Percentiles rank a stretch among this genome's conserved stretches.
Conservation (phyloP, 768 basidiomycete species). For the Russula earlei region DNA sequence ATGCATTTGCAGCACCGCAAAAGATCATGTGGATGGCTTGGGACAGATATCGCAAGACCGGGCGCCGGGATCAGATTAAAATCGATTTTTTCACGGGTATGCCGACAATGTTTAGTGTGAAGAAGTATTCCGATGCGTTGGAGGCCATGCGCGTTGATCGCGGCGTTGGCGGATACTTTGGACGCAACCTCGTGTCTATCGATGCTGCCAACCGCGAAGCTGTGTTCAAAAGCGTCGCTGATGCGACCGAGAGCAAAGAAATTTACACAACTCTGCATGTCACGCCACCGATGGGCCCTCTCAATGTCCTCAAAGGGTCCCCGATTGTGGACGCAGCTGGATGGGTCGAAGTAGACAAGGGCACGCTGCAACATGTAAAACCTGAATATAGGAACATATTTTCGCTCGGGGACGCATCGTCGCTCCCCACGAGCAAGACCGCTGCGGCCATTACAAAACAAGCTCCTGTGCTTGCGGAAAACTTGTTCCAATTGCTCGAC, state of each 20-base stretch:
- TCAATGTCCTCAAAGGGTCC: slow-evolving; percentile 68
- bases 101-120: slow-evolving; percentile 95
- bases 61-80: slow-evolving; percentile 46
- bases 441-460: slow-evolving; percentile 90
- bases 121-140: slow-evolving; percentile 89
- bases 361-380: slow-evolving; percentile 76
- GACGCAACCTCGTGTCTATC: slow-evolving; percentile 72
- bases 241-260: slow-evolving; percentile 57
- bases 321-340: slow-evolving; percentile 74
- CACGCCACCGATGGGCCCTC: slow-evolving; percentile 87
- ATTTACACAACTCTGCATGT: slow-evolving; percentile 82
- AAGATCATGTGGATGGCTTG: slow-evolving; percentile 98
- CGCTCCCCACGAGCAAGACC: slow-evolving; percentile 91
- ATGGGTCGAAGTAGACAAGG: slow-evolving; percentile 82
- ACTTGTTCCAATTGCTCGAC: slow-evolving; percentile 67
- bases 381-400: slow-evolving; percentile 77
- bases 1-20: slow-evolving; percentile 51
- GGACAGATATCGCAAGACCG: slow-evolving; percentile 63
- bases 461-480: slow-evolving; percentile 84
- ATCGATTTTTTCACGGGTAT: slow-evolving; percentile 82
- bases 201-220: slow-evolving; percentile 65
- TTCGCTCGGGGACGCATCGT: slow-evolving; percentile 86
- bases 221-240: slow-evolving; percentile 65
- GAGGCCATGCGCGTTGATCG: slow-evolving; percentile 68
- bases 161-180: slow-evolving; percentile 71